These are phyloP conservation scores for Populus ilicifolia DNA, from an alignment of 345 rosid genomes.

Conservation along the genomic window DNA sequence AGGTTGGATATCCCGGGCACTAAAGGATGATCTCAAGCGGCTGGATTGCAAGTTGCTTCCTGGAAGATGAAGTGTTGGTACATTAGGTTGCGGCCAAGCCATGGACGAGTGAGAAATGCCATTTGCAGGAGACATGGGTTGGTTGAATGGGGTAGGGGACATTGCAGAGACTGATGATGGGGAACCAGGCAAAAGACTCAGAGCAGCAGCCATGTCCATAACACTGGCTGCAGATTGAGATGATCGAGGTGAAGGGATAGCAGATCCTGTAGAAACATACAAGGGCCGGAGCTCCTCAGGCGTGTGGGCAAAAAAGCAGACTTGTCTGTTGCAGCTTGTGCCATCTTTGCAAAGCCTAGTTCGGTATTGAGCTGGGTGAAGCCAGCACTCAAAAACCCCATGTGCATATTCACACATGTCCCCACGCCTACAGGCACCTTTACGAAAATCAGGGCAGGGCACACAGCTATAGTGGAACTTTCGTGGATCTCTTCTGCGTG, in stretches of 20 bases:
- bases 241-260: constrained; percentile 61
- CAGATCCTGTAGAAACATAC: constrained; percentile 47
- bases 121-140: constrained; percentile 37
- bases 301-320: constrained; percentile 49
- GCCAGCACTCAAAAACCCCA: constrained; percentile 77
- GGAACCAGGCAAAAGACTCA: constrained; percentile 76
- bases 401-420: constrained; percentile 60
- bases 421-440: constrained; percentile 62
- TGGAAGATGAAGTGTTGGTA: constrained; percentile 73
- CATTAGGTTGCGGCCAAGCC: constrained; percentile 88
- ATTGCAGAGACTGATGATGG: constrained; percentile 73
- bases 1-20: constrained; percentile 55
- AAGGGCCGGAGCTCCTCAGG: constrained; percentile 45
- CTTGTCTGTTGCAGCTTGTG: constrained; percentile 42
- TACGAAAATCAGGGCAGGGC: constrained; percentile 73
- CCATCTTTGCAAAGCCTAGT: constrained; percentile 57
- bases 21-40: constrained; percentile 76
- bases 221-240: constrained; percentile 49
- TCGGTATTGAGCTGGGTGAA: constrained; percentile 60
- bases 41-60: constrained; percentile 83
- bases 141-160: constrained; percentile 36
- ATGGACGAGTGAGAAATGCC: constrained; percentile 60
- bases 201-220: constrained; percentile 78
- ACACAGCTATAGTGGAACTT: constrained; percentile 75
- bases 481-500: constrained; percentile 69